Base-by-base conservation (phyloP, 2,329 filamentous ascomycete species). In the Phaeoacremonium minimum region DNA sequence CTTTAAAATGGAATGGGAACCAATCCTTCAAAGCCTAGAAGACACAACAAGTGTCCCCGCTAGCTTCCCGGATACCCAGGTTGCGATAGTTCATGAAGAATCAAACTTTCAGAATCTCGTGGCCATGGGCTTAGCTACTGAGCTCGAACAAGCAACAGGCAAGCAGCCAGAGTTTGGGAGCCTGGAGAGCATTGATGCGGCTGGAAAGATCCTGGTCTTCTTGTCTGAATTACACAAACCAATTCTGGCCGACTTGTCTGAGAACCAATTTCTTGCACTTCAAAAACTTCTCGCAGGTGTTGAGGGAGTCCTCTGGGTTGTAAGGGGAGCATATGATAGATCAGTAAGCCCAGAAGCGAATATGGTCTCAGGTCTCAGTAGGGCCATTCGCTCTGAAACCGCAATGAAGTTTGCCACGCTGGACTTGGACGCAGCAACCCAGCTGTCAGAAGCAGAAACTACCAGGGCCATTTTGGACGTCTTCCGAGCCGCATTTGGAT, bases 1-100 rank as follows among this genome's bases (percentile, higher is more conserved):
- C 48, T 71, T 65, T 51, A 69, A 66, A 46, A 36, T 67, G 12
- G 55, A 66, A n/a, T 71, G 67, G 66, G 66, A 69, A 31, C 60
- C 55, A 0, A 38, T 61, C n/a, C 48, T 59, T 1, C 51, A 58
- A 19, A 48, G 52, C 3, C 30, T 53, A 8, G 40, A 46, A 14
- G 16, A 14, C 15, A 16, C 18, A 11, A 15, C 33, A 4, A 12
- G 32, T 4, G 18, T 26, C 40, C 40, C 11, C 34, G 32, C 0
- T 38, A 48, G 2, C 44, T 48, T 51, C 12, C 48, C 40, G 1
- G 54, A 60, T 8, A 28, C 49, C 0, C 54, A 63, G 2, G 52
- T 67, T 17, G 59, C 54, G 15, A 64, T 70, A 15, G 53, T 69
- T 5, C 58, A 61, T 33, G 54, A 58, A 22, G 55, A 60, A 28